Evolutionary conservation across 306 rosid genomes (phyloP), one percentile per base, ranked within the genome.

Genomic region (Calophaca sinica): DNA sequence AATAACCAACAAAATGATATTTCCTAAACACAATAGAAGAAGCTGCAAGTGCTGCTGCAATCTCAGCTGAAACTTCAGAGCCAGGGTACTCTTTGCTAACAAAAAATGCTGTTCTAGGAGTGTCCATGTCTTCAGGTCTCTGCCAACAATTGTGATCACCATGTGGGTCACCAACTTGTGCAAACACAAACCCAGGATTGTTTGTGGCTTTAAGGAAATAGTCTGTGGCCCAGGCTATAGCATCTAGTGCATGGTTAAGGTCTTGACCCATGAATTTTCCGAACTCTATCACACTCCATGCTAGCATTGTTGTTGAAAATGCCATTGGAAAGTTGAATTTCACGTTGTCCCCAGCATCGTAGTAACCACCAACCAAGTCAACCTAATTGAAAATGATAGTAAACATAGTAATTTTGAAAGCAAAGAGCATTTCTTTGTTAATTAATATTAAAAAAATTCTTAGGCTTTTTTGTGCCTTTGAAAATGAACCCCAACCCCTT

Each of bases 71-170:
- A 9, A 88, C 74, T 70, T 88, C 87, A 55, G 88, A 80, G 3
- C 86, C 93, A 5, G 89, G 93, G 14, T 50, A 4, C 0, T 72
- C 45, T 5, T 11, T 65, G 32, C 20, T 75, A 0, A 84, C 86
- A 6, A 68, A 83, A 42, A 32, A 86, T 2, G 84, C 28, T 0
- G 83, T 84, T 69, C 89, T 79, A 4, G 72, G 88, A 0, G 86
- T 80, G 78, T 88, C 90, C 93, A 88, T 80, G 60, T 86, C 93
- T 60, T 88, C 90, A 10, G 89, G 93, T 46, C 93, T 88, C 76
- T 88, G 70, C 90, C 90, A 88, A 48, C 90, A 88, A 54, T 8
- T 8, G 10, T 86, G 93, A 42, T 89, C 89, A 7, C 8, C 51
- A 31, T 64, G 1, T 2, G 93, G 88, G 9, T 89, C 89, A 2